phyloP scores from a whole-genome alignment of 2,329 filamentous ascomycete genomes.

The Aspergillus novoparasiticus region DNA sequence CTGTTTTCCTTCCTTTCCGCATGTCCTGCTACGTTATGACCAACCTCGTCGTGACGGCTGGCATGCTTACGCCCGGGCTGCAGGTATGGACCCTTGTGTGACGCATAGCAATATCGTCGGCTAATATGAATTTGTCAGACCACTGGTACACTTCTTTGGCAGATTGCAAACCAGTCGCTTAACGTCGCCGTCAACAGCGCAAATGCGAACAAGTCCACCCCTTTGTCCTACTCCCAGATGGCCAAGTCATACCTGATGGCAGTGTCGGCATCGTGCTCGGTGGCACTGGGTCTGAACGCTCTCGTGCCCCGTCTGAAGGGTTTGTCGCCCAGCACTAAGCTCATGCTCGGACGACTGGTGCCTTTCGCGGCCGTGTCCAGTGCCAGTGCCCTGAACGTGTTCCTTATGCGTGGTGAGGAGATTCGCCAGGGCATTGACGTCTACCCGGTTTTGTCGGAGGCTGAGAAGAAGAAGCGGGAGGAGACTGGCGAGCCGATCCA shows the following conservation, averaged over 20 bases:
- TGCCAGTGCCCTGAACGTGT: slow-evolving; percentile 90
- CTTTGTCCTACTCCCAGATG: slow-evolving; percentile 77
- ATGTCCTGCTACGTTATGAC: slow-evolving; percentile 96
- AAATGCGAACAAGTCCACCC: slow-evolving; percentile 97
- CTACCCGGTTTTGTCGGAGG: slow-evolving; percentile 75
- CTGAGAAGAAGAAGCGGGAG: slow-evolving; percentile 67
- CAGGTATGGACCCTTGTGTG: slow-evolving; percentile 52
- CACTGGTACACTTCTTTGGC: slow-evolving; percentile 86
- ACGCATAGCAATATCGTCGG: not conserved
- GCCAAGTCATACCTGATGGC: slow-evolving; percentile 89
- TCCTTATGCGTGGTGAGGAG: slow-evolving; percentile 96
- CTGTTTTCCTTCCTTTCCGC: slow-evolving; percentile 91
- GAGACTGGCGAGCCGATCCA: slow-evolving; percentile 65
- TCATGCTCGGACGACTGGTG: slow-evolving; percentile 81
- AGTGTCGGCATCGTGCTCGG: slow-evolving; percentile 89
- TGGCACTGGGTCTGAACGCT: slow-evolving; percentile 88
- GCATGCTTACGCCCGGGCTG: slow-evolving; percentile 93
- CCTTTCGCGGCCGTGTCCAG: slow-evolving; percentile 94
- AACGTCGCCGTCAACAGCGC: slow-evolving; percentile 98
- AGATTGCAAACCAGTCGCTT: slow-evolving; percentile 93
- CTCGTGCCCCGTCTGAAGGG: slow-evolving; percentile 81
- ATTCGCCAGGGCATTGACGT: slow-evolving; percentile 92
- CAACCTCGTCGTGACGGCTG: slow-evolving; percentile 90
- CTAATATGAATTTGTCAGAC: slow-evolving; percentile 53
- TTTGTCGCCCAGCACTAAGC: slow-evolving; percentile 72